Percentiles rank a stretch among this genome's conserved stretches.
Evolutionary conservation across 176 grass and related monocot species (phyloP).

Genomic region (Aegilops longissima): DNA sequence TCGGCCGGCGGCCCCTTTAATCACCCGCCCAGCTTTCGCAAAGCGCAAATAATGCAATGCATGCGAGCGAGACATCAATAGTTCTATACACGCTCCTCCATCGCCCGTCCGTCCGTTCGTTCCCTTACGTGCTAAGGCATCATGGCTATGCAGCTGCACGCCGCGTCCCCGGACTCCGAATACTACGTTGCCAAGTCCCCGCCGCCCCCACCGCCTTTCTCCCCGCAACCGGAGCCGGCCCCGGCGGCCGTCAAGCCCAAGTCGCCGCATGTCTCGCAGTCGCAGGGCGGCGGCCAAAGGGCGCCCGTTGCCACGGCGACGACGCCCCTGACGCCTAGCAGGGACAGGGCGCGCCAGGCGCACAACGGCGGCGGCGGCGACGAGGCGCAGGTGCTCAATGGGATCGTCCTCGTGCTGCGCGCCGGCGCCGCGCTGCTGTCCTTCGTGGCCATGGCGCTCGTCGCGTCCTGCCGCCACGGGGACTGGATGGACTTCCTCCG

Average conservation of each 20-base stretch:
- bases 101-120: too few relatives aligned
- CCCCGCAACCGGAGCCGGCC: not conserved
- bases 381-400: slow-evolving; percentile 24
- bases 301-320: not conserved
- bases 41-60: not conserved
- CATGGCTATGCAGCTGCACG: slow-evolving; percentile 20
- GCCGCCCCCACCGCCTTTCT: not conserved
- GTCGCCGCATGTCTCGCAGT: not conserved
- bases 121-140: slow-evolving; percentile 39
- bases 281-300: not conserved
- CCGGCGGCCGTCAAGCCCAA: not conserved
- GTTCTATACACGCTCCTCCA: not conserved
- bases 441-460: slow-evolving; percentile 49
- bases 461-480: slow-evolving; percentile 71
- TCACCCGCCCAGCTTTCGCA: not conserved
- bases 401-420: slow-evolving; percentile 42
- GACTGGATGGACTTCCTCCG: slow-evolving; percentile 72
- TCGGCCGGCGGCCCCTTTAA: not conserved
- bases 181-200: not conserved
- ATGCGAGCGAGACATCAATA: not conserved
- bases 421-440: slow-evolving; percentile 36
- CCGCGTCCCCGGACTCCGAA: not conserved
- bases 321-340: not conserved
- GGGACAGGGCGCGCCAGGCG: not conserved
- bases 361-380: not conserved